Base-by-base conservation (phyloP, 1,284 basidiomycete genomes). In the Pholiota adiposa region DNA sequence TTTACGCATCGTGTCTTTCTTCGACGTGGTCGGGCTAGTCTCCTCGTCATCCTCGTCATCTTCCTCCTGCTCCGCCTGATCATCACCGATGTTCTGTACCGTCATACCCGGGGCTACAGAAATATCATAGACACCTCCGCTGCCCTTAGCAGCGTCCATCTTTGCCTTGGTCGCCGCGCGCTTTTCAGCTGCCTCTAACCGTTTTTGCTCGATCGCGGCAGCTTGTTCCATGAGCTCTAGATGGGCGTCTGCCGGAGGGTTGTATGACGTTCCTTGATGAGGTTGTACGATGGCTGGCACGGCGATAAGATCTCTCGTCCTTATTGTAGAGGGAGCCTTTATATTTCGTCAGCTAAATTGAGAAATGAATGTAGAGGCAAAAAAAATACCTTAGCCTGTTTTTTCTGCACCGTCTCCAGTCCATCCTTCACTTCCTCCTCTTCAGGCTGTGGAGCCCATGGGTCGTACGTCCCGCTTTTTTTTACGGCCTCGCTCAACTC, bases 251-350 rank as follows among this genome's bases (percentile, higher is more conserved):
- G 84, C 86, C 0, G 88, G 85, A 0, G 97, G 97, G 73, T 98
- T 98, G 76, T 99, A 98, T n/a, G 94, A 96, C 5, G 89, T 85
- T 18, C 97, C 97, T 27, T 89, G 87, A 65, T 94, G 93, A 0
- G 97, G 97, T 5, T 86, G 74, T 1, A 83, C 74, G 1, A 96
- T 83, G 0, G 93, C 89, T 3, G 89, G 84, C 0, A 89, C 63
- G 7, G 80, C 75, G 56, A 92, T 92, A 21, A 73, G 57, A 16
- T 82, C 78, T 46, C 82, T 81, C 0, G 83, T 82, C 60, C 84
- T 79, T 23, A 73, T 71, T 4, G 77, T 68, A 0, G 73, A 69
- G n/a, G 84, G 89, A 58, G 78, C 76, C 85, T 88, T 56, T 7
- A 51, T 33, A 56, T 12, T 8, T 31, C 14, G 21, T 23, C 31